Base-by-base conservation (phyloP, 805 yeast species). In the Maudiozyma saulgeensis region DNA sequence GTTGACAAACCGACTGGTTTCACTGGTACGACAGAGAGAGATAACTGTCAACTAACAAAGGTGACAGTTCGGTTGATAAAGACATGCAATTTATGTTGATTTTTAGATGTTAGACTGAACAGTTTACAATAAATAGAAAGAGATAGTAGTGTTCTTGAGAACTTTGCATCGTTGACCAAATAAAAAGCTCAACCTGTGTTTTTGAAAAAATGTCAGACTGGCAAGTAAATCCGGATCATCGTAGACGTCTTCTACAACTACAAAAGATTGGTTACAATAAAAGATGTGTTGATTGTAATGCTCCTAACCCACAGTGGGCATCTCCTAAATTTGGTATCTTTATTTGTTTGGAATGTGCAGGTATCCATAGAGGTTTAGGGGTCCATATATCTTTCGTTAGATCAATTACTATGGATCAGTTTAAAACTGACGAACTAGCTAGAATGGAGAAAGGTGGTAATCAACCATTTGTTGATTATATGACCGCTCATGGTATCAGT, bases 291-390 rank as follows among this genome's bases (percentile, higher is more conserved):
- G 99, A 93, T 67, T 93, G 99, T 69, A 76, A 73, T 38, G 95
- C 97, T 1, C 96, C 96, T 51, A 91, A 90, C 65, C 99, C 99
- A 9, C 99, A 93, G 68, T 93, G 99, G 99, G 97, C 98, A 1
- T 88, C 96, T 13, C 98, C 98, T 37, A 93, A 93, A 68, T 89
- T 91, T 69, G 99, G 99, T 52, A 86, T 93, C 52, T 93, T 90
- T 69, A 91, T 93, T 63, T 93, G 99, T 68, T 77, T 93, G 40
- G 99, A 93, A 66, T 93, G 99, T 73, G 99, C 99, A 18, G 99
- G 99, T 43, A 74, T 84, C 49, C 99, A 93, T 67, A 78, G 96
- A 67, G 95, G 98, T 12, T 73, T 93, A 44, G 99, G 99, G 39
- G 99, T 93, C 41, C 99, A 93, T 66, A 82, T 93, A 50, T 90